phyloP scores from a whole-genome alignment of 1,284 basidiomycete genomes.

The Ustilago hordei region DNA sequence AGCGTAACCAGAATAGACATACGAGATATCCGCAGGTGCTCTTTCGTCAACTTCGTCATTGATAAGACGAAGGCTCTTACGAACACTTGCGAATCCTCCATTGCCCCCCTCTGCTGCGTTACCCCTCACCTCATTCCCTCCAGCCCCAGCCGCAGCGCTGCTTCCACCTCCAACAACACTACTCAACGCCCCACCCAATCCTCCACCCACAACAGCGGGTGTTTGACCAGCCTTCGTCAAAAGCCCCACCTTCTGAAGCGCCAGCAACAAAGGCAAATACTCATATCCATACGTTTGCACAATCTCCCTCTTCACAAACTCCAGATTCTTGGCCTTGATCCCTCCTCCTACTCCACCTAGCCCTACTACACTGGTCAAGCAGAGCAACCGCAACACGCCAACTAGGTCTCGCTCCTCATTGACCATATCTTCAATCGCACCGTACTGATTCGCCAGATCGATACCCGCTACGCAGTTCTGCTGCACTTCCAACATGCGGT shows the following conservation, averaged over 20 bases:
- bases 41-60: conserved; percentile 84
- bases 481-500: conserved; percentile 91
- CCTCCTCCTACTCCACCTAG: conserved; percentile 74
- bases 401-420: conserved; percentile 53
- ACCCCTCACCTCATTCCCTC: conserved; percentile 5
- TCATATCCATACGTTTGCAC: conserved; percentile 95
- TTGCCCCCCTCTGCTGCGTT: conserved; percentile 36
- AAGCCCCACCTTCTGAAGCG: conserved; percentile 80
- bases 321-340: conserved; percentile 86
- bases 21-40: conserved; percentile 88
- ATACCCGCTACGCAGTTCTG: conserved; percentile 86
- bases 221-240: conserved; percentile 62
- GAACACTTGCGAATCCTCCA: conserved; percentile 77
- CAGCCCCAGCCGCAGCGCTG: conserved; percentile 1
- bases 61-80: conserved; percentile 88
- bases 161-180: conserved; percentile 44
- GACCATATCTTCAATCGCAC: conserved; percentile 63
- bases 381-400: conserved; percentile 78
- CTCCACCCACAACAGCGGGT: conserved; percentile 2
- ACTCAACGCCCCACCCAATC: conserved; percentile 26
- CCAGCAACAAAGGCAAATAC: conserved; percentile 84
- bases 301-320: conserved; percentile 89
- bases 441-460: conserved; percentile 54
- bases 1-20: conserved; percentile 96
- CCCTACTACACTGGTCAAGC: conserved; percentile 82